Conservation (phyloP, 2,329 filamentous ascomycete genomes). For the Xylaria arbuscula region DNA sequence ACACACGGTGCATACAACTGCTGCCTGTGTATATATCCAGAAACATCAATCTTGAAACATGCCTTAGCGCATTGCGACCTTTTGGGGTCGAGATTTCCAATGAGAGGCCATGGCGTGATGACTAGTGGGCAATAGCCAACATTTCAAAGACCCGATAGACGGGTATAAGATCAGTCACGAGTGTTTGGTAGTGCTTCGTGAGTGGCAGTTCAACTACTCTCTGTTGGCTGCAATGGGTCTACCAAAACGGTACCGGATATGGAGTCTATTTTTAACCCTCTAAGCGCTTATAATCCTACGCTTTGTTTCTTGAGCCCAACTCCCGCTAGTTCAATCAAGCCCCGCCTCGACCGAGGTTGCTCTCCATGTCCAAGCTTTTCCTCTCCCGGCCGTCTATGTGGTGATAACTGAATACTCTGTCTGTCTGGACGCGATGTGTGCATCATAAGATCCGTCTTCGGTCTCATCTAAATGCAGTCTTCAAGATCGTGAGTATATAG, state of each 20-base stretch:
- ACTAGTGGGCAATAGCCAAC: constrained; percentile 7
- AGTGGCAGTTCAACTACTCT: constrained; percentile 22
- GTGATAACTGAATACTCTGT: not conserved
- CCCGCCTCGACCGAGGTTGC: constrained; percentile 6
- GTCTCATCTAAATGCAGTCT: constrained; percentile 26
- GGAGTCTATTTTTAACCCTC: constrained; percentile 28
- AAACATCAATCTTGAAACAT: constrained; percentile 25
- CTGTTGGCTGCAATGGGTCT: constrained; percentile 12
- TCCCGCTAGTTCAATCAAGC: constrained; percentile 1
- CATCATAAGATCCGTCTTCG: constrained; percentile 23
- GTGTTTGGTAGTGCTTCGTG: constrained; percentile 3
- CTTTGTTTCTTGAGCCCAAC: constrained; percentile 7
- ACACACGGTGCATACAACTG: not conserved
- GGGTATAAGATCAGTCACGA: constrained; percentile 14
- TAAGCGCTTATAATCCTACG: constrained; percentile 27
- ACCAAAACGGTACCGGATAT: constrained; percentile 8
- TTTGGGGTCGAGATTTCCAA: constrained; percentile 18
- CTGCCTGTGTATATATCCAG: not conserved
- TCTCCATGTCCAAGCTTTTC: constrained; percentile 1
- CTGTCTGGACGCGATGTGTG: constrained; percentile 16
- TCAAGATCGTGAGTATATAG: constrained; percentile 25
- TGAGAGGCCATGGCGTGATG: constrained; percentile 6
- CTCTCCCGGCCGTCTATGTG: not conserved
- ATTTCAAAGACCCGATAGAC: constrained; percentile 13
- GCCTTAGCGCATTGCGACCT: constrained; percentile 18